Evolutionary conservation across 306 rosid genomes (phyloP).

Genomic region (Phaseolus lunatus): DNA sequence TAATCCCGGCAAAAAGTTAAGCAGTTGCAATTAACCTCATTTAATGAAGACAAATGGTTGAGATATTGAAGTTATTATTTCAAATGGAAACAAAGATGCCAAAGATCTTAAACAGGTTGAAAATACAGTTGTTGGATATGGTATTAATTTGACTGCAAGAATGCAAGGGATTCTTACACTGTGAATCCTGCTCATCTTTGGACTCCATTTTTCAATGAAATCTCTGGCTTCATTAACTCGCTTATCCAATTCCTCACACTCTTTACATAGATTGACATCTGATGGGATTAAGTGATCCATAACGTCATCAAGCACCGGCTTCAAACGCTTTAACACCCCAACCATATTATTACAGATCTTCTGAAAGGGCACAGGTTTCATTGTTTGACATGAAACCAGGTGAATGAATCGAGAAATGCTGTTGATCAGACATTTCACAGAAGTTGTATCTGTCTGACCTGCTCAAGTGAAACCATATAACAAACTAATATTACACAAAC

Average conservation of each 20-base stretch:
- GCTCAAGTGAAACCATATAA: slow-evolving; percentile 48
- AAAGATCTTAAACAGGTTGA: slow-evolving; percentile 24
- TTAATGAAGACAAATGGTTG: slow-evolving; percentile 2
- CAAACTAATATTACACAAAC: slow-evolving; percentile 31
- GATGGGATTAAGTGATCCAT: slow-evolving; percentile 60
- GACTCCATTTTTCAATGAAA: slow-evolving; percentile 82
- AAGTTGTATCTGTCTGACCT: slow-evolving; percentile 76
- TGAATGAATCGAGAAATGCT: slow-evolving; percentile 93
- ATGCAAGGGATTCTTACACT: slow-evolving; percentile 59
- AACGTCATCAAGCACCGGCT: slow-evolving; percentile 82
- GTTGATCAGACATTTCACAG: slow-evolving; percentile 85
- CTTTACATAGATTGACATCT: slow-evolving; percentile 60
- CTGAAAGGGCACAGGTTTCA: slow-evolving; percentile 70
- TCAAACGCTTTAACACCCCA: slow-evolving; percentile 80
- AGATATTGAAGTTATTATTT: not conserved
- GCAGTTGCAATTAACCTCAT: slow-evolving; percentile 19
- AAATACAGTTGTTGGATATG: not conserved
- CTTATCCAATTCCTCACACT: slow-evolving; percentile 77
- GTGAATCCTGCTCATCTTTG: slow-evolving; percentile 83
- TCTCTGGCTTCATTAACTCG: slow-evolving; percentile 81
- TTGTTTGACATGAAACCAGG: slow-evolving; percentile 79
- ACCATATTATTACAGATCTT: slow-evolving; percentile 68
- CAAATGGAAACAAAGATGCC: slow-evolving; percentile 21
- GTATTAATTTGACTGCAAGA: slow-evolving; percentile 11
- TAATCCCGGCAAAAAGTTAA: slow-evolving; percentile 19